These are phyloP conservation scores for Alternaria dauci DNA, from an alignment of 2,329 filamentous ascomycete species.

Conservation along the genomic window DNA sequence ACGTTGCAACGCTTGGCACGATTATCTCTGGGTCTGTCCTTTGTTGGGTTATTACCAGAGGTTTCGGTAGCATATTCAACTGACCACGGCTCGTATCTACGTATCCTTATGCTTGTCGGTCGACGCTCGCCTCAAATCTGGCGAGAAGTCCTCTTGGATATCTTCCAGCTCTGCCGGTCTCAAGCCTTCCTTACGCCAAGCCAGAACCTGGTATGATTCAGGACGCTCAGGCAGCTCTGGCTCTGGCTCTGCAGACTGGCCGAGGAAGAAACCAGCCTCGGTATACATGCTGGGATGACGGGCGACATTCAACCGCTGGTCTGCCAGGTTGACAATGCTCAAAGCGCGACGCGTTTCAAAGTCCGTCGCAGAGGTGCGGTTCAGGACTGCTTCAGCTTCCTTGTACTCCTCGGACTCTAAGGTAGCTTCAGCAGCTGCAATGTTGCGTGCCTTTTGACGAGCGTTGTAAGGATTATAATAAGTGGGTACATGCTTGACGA, in stretches of 20 bases:
- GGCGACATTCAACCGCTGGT: slow-evolving; percentile 6
- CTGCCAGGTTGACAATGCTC: slow-evolving; percentile 4
- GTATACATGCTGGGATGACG: slow-evolving; percentile 5
- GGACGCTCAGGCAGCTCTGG: background rate
- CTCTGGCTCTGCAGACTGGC: background rate
- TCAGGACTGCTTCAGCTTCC: slow-evolving; percentile 4
- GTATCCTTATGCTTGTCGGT: background rate
- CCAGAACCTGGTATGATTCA: slow-evolving; percentile 3
- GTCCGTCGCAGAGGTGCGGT: slow-evolving; percentile 6
- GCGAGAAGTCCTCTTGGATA: background rate
- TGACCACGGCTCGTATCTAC: background rate
- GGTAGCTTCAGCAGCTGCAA: background rate
- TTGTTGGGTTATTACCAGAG: background rate
- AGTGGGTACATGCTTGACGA: background rate
- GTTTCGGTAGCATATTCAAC: background rate
- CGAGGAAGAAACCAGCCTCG: background rate
- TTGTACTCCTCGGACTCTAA: slow-evolving; percentile 4
- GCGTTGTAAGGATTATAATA: background rate
- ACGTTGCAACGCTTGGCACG: background rate
- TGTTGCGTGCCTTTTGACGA: background rate
- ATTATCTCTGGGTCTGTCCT: background rate
- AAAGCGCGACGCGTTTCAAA: background rate
- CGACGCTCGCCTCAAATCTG: background rate
- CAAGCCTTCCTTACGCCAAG: slow-evolving; percentile 4
- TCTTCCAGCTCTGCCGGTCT: background rate